Conservation (phyloP, 495 filamentous ascomycete genomes). For the Trichoderma orchidacearum region DNA sequence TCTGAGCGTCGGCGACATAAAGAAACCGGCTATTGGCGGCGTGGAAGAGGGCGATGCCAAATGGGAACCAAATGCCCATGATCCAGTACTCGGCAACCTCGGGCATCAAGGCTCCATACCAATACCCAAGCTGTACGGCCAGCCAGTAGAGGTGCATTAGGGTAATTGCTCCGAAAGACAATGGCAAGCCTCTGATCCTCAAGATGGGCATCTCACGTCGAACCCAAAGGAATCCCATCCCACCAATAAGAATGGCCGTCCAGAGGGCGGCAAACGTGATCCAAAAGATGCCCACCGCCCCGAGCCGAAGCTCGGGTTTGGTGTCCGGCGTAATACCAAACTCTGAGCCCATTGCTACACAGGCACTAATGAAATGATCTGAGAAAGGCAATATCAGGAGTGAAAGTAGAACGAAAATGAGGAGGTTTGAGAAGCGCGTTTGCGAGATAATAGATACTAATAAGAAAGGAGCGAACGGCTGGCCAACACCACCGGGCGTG, state of each 20-base stretch:
- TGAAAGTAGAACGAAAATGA: not conserved
- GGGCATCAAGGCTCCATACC: constrained; percentile 39
- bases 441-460: too few relatives aligned
- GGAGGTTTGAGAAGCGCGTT: too few relatives aligned
- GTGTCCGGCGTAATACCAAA: not conserved
- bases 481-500: not conserved
- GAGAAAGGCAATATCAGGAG: not conserved
- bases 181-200: constrained; percentile 41
- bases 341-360: not conserved
- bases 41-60: constrained; percentile 52
- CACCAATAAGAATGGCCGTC: constrained; percentile 33
- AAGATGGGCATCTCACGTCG: constrained; percentile 40
- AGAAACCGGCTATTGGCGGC: constrained; percentile 45
- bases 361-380: not conserved
- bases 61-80: constrained; percentile 51
- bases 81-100: constrained; percentile 41
- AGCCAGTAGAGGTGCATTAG: constrained; percentile 47
- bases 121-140: constrained; percentile 40
- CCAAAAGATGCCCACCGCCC: constrained; percentile 25
- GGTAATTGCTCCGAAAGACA: constrained; percentile 38
- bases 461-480: not conserved
- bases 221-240: constrained; percentile 33
- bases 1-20: constrained; percentile 34
- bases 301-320: not conserved
- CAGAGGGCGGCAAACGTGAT: constrained; percentile 30